Evolutionary conservation across 1,284 basidiomycete species (phyloP).

Genomic region (Gomphus bonarii): DNA sequence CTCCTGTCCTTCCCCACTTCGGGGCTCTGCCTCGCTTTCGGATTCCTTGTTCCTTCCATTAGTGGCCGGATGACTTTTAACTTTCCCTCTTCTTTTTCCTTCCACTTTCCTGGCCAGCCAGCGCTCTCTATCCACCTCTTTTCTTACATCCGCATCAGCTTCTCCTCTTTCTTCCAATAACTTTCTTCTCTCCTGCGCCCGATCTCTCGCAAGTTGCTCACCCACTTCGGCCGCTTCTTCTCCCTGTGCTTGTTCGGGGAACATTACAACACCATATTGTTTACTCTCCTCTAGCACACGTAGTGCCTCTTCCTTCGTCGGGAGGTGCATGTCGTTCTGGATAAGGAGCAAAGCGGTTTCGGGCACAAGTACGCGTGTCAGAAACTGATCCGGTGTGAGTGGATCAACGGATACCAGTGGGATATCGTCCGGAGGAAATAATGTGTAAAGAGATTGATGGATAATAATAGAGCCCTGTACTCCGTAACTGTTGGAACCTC

Average conservation of each 20-base stretch:
- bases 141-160: constrained; percentile 23
- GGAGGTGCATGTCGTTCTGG: constrained; percentile 49
- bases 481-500: constrained; percentile 52
- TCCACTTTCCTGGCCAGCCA: constrained; percentile 17
- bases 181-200: constrained; percentile 47
- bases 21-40: not conserved
- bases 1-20: not conserved
- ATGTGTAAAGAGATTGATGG: constrained; percentile 59
- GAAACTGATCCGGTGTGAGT: constrained; percentile 58
- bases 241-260: constrained; percentile 40
- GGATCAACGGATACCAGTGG: constrained; percentile 43
- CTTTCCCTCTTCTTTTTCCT: constrained; percentile 16
- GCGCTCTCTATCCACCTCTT: constrained; percentile 18
- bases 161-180: constrained; percentile 49
- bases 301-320: constrained; percentile 35
- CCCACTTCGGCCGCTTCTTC: constrained; percentile 20
- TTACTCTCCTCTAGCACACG: constrained; percentile 60
- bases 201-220: constrained; percentile 44
- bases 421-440: constrained; percentile 56
- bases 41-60: constrained; percentile 1
- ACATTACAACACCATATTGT: constrained; percentile 71
- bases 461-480: constrained; percentile 71
- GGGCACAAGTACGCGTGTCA: constrained; percentile 63
- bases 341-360: constrained; percentile 66
- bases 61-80: constrained; percentile 14